These are phyloP conservation scores for Neurospora pannonica DNA, from an alignment of 495 filamentous ascomycete genomes.

Conservation along the genomic window DNA sequence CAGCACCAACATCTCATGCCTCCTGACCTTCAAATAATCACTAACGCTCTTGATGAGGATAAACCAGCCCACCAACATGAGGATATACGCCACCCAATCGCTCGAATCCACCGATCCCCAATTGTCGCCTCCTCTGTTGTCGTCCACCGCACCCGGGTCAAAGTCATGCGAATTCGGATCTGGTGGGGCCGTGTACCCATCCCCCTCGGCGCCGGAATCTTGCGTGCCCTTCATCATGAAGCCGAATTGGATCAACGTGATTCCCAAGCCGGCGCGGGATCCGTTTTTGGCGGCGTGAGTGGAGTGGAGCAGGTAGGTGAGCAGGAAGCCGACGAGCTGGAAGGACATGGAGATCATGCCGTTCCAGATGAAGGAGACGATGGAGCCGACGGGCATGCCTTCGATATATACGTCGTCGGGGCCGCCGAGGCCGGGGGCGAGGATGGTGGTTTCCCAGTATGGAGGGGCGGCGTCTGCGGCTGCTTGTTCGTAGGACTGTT, in stretches of 20 bases:
- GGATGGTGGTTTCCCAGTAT: slow-evolving; percentile 98
- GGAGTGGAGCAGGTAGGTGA: slow-evolving; percentile 96
- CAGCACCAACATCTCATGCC: slow-evolving; percentile 85
- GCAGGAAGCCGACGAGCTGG: slow-evolving; percentile 89
- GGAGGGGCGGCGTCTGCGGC: slow-evolving; percentile 93
- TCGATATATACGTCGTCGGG: slow-evolving; percentile 93
- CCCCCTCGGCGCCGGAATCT: slow-evolving; percentile 24
- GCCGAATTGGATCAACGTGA: slow-evolving; percentile 92
- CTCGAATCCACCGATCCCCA: slow-evolving; percentile 50
- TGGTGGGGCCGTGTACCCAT: slow-evolving; percentile 53
- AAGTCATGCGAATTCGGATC: slow-evolving; percentile 91
- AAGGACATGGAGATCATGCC: slow-evolving; percentile 99
- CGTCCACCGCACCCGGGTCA: slow-evolving; percentile 55
- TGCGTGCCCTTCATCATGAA: slow-evolving; percentile 70
- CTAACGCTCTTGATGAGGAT: slow-evolving; percentile 83
- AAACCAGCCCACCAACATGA: slow-evolving; percentile 99
- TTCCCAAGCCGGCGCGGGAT: slow-evolving; percentile 84
- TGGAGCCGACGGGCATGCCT: slow-evolving; percentile 86
- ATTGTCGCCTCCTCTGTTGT: slow-evolving; percentile 26
- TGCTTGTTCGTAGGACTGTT: slow-evolving; percentile 93
- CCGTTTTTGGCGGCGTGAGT: slow-evolving; percentile 98
- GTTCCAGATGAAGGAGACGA: slow-evolving; percentile 97
- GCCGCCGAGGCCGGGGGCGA: slow-evolving; percentile 74
- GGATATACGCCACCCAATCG: slow-evolving; percentile 83
- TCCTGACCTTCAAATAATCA: slow-evolving; percentile 76